phyloP scores from a whole-genome alignment of 2,329 filamentous ascomycete species.

The Colletotrichum agaves region DNA sequence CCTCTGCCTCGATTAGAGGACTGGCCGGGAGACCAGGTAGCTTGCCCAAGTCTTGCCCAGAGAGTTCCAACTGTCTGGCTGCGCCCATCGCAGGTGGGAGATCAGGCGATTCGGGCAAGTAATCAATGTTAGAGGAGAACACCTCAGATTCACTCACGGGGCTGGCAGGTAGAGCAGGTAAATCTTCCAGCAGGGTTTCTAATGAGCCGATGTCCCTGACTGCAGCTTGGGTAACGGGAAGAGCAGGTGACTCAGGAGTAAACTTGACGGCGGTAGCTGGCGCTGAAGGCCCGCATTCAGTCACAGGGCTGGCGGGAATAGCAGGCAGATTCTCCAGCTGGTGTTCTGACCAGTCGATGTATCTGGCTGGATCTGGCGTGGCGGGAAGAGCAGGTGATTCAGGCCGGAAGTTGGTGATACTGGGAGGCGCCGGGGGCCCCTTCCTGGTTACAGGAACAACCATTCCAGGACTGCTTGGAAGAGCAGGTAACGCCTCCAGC shows the following conservation, averaged over 20 bases:
- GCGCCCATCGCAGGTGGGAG: not conserved
- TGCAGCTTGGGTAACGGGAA: not conserved
- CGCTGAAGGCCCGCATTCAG: not conserved
- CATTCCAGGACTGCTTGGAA: not conserved
- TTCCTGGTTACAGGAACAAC: not conserved
- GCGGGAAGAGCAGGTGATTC: conserved; percentile 8
- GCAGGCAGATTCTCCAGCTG: conserved; percentile 14
- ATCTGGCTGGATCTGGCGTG: not conserved
- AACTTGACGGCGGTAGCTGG: not conserved
- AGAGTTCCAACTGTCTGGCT: not conserved
- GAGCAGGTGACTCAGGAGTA: conserved; percentile 7
- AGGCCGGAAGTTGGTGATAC: not conserved
- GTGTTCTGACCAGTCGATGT: not conserved
- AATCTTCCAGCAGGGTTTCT: conserved; percentile 10
- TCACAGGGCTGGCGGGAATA: conserved; percentile 4
- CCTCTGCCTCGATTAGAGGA: not conserved
- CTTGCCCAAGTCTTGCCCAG: not conserved
- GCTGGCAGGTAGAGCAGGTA: conserved; percentile 36
- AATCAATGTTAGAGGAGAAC: not conserved
- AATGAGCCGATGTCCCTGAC: not conserved
- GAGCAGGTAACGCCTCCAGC: not conserved
- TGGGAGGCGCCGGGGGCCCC: not conserved
- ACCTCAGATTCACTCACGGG: conserved; percentile 23
- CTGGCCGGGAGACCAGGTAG: not conserved
- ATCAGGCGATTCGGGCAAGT: not conserved